Conservation (phyloP, 169 alveolate species). For the Plasmodium cynomolgi region DNA sequence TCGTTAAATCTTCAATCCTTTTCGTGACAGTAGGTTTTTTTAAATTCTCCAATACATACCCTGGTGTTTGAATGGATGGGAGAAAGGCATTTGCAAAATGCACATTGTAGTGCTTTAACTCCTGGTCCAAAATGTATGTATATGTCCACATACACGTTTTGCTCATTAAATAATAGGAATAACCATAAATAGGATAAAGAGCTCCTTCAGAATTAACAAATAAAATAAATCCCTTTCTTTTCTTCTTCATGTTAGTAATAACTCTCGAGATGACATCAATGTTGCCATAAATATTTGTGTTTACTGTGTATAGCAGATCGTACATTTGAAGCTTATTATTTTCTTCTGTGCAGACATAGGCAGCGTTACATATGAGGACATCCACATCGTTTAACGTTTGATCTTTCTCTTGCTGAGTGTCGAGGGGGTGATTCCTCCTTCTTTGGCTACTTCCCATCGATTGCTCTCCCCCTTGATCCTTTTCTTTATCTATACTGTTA, state of each 20-base stretch:
- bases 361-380: slow-evolving; percentile 71
- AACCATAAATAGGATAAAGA: slow-evolving; percentile 65
- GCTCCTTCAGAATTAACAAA: slow-evolving; percentile 67
- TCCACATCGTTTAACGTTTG: slow-evolving; percentile 11
- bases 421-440: neutral
- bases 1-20: slow-evolving; percentile 34
- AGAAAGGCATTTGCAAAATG: slow-evolving; percentile 58
- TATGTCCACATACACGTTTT: slow-evolving; percentile 60
- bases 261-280: slow-evolving; percentile 48
- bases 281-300: slow-evolving; percentile 53
- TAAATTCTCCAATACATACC: slow-evolving; percentile 45
- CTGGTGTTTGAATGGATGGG: slow-evolving; percentile 69
- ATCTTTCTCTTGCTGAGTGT: neutral
- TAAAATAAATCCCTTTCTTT: slow-evolving; percentile 35
- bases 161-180: slow-evolving; percentile 59
- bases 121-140: slow-evolving; percentile 64
- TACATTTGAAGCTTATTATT: slow-evolving; percentile 21
- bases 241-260: slow-evolving; percentile 22
- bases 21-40: slow-evolving; percentile 44
- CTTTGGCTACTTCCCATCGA: neutral
- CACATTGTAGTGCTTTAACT: slow-evolving; percentile 32
- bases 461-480: neutral
- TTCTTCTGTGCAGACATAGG: slow-evolving; percentile 58
- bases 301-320: slow-evolving; percentile 53
- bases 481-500: slow-evolving; percentile 30